A percentile compares a stretch with the other conserved stretches of the same genome.
Evolutionary conservation across 1,139 yeast species (phyloP).

Genomic region (Petasospora rhodanensis): DNA sequence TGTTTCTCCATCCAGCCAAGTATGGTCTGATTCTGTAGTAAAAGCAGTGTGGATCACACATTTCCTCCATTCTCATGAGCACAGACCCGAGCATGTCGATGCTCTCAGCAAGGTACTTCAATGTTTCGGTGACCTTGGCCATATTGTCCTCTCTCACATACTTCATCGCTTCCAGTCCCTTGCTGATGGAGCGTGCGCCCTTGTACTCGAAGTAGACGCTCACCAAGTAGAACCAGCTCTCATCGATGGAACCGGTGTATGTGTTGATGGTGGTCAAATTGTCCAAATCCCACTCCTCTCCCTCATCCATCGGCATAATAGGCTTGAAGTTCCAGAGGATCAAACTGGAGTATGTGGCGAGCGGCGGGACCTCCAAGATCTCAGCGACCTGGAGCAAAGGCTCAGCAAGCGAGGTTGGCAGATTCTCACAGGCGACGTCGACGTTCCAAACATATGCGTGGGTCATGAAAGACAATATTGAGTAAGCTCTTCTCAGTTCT

Average conservation of each 20-base stretch:
- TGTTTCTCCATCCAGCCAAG: conserved; percentile 91
- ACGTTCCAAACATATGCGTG: conserved; percentile 92
- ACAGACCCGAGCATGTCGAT: conserved; percentile 75
- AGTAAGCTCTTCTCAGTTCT: conserved; percentile 75
- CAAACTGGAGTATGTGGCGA: conserved; percentile 83
- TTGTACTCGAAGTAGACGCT: conserved; percentile 81
- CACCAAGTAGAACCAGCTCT: conserved; percentile 89
- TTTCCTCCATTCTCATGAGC: conserved; percentile 81
- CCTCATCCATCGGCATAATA: conserved; percentile 44
- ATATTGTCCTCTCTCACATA: conserved; percentile 43
- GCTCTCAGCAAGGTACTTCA: conserved; percentile 67
- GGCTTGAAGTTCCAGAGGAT: conserved; percentile 84
- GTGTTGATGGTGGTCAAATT: conserved; percentile 78
- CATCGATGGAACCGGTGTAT: conserved; percentile 87
- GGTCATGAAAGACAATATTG: conserved; percentile 68
- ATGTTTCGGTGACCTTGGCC: conserved; percentile 38
- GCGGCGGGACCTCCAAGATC: conserved; percentile 70
- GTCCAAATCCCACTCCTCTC: conserved; percentile 45
- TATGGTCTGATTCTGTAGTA: conserved; percentile 84
- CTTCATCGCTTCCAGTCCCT: conserved; percentile 59
- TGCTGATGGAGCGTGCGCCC: conserved; percentile 63
- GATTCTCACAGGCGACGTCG: conserved; percentile 56
- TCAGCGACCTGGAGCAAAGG: conserved; percentile 64
- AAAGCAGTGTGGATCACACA: conserved; percentile 92
- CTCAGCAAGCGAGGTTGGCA: conserved; percentile 64